A percentile compares a stretch with the other conserved stretches of the same genome.
Conservation (phyloP, 768 basidiomycete genomes). For the Dendrothele bispora region DNA sequence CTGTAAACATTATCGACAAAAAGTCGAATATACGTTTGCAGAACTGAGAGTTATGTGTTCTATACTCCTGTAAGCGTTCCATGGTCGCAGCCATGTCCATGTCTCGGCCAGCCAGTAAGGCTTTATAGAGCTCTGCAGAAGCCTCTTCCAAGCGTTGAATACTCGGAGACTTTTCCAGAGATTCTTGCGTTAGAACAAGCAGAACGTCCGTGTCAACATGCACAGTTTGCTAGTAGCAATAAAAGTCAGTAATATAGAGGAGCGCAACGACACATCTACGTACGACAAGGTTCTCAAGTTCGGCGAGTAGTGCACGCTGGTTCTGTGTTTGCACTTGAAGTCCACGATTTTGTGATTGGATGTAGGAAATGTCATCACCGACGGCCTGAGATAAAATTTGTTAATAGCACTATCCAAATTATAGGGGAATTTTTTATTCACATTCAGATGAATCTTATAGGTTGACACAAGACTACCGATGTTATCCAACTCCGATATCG, state of each 20-base stretch:
- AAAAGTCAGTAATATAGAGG: not conserved
- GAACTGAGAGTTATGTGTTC: slow-evolving; percentile 87
- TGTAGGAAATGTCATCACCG: slow-evolving; percentile 90
- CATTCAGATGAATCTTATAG: slow-evolving; percentile 96
- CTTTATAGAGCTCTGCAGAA: slow-evolving; percentile 90
- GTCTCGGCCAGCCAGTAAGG: slow-evolving; percentile 85
- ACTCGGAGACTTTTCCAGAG: slow-evolving; percentile 75
- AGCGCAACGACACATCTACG: slow-evolving; percentile 16
- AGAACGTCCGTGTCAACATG: slow-evolving; percentile 84
- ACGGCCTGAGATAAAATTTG: slow-evolving; percentile 62
- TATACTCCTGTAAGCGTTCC: slow-evolving; percentile 89
- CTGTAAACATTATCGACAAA: slow-evolving; percentile 87
- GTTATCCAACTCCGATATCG: slow-evolving; percentile 82
- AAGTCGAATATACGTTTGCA: slow-evolving; percentile 91
- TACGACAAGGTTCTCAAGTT: slow-evolving; percentile 87
- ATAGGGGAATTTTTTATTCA: slow-evolving; percentile 35
- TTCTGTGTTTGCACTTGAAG: slow-evolving; percentile 98
- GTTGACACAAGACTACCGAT: slow-evolving; percentile 89
- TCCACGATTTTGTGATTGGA: slow-evolving; percentile 95
- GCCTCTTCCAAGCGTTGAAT: slow-evolving; percentile 81
- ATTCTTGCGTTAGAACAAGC: slow-evolving; percentile 81
- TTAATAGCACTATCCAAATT: not conserved
- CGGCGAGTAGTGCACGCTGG: slow-evolving; percentile 79
- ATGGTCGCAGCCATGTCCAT: slow-evolving; percentile 99
- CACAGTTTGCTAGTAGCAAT: slow-evolving; percentile 80